These are phyloP conservation scores for Pythium rhizo-oryzae DNA, from an alignment of 352 stramenopile genomes.

Conservation along the genomic window DNA sequence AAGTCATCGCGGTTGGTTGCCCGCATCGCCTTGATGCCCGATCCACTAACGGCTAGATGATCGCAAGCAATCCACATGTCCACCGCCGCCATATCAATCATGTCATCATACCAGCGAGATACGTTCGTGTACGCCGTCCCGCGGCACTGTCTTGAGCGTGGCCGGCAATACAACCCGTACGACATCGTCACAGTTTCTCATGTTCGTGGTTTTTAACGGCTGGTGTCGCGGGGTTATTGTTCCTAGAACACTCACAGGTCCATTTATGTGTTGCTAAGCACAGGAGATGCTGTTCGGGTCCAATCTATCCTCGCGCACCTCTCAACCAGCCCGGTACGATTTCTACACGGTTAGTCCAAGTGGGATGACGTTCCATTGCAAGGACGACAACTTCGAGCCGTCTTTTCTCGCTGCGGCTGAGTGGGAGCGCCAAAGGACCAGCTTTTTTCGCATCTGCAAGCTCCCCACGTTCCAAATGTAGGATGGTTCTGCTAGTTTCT, in stretches of 20 bases:
- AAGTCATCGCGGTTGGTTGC: background rate
- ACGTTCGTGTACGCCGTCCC: slow-evolving; percentile 76
- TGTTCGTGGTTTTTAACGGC: slow-evolving; percentile 30
- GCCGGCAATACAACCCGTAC: slow-evolving; percentile 64
- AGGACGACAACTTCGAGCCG: slow-evolving; percentile 45
- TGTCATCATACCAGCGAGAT: slow-evolving; percentile 33
- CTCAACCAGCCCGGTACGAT: slow-evolving; percentile 37
- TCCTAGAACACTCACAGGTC: background rate
- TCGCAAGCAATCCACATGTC: slow-evolving; percentile 12
- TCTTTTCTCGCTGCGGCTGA: slow-evolving; percentile 44
- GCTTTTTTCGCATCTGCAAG: slow-evolving; percentile 42
- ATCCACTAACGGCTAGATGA: background rate
- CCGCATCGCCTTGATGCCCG: too few species aligned
- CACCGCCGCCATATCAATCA: slow-evolving; percentile 6
- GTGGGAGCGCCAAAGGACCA: slow-evolving; percentile 57
- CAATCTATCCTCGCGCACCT: slow-evolving; percentile 12
- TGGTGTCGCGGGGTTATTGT: too few species aligned
- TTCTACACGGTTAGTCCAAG: slow-evolving; percentile 70
- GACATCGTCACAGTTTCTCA: slow-evolving; percentile 62
- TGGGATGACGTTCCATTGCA: slow-evolving; percentile 66
- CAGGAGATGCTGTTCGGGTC: slow-evolving; percentile 29
- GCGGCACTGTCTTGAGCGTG: slow-evolving; percentile 49
- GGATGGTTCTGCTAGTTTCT: background rate
- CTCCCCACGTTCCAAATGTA: slow-evolving; percentile 61
- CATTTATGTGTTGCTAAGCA: background rate